These are phyloP conservation scores for Tolypocladium paradoxum DNA, from an alignment of 2,329 filamentous ascomycete species.

Conservation along the genomic window DNA sequence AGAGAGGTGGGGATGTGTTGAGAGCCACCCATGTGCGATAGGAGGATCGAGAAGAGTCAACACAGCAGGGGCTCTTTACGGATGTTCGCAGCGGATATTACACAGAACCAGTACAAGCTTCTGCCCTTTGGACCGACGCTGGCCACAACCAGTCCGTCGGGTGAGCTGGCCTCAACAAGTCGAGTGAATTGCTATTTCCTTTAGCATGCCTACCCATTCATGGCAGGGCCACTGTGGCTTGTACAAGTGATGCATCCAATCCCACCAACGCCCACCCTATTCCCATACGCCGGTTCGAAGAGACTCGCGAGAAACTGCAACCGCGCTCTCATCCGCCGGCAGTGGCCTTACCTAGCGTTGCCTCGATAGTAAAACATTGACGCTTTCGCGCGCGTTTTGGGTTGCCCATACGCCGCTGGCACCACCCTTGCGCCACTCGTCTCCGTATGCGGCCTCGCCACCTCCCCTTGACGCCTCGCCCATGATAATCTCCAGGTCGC, in stretches of 20 bases:
- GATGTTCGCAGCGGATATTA: background rate
- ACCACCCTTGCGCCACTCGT: slow-evolving; percentile 59
- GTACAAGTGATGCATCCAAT: background rate
- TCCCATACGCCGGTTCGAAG: background rate
- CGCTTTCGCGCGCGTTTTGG: slow-evolving; percentile 50
- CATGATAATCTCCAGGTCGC: slow-evolving; percentile 79
- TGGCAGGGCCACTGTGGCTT: background rate
- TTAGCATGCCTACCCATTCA: background rate
- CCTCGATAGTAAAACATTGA: slow-evolving; percentile 48
- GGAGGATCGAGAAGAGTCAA: background rate
- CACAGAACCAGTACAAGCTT: background rate
- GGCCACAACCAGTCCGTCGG: background rate
- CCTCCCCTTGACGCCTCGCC: slow-evolving; percentile 65
- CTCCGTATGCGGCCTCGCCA: slow-evolving; percentile 42
- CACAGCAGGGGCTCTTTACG: background rate
- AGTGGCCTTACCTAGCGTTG: slow-evolving; percentile 23
- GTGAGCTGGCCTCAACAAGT: background rate
- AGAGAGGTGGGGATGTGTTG: background rate
- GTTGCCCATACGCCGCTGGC: slow-evolving; percentile 44
- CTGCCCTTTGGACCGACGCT: too few species aligned
- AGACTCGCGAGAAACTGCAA: background rate
- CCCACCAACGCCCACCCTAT: background rate
- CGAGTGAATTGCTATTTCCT: background rate
- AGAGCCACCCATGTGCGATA: background rate
- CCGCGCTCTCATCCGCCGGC: background rate